Conservation (phyloP, 805 yeast species). For the Ogataea zsoltii region DNA sequence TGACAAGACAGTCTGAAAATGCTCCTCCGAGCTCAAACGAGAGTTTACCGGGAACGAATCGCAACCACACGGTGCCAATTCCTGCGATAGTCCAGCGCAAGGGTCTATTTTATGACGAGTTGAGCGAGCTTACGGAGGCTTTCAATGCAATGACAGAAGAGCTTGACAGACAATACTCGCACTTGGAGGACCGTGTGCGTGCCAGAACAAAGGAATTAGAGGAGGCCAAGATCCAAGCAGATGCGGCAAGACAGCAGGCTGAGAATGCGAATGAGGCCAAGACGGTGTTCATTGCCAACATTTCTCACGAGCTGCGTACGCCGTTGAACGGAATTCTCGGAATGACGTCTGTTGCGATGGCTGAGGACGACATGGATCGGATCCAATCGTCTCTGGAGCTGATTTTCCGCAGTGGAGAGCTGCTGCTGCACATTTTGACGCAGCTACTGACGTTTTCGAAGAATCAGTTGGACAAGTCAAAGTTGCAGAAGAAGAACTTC, state of each 20-base stretch:
- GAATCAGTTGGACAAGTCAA: slow-evolving; percentile 81
- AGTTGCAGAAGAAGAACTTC: slow-evolving; percentile 81
- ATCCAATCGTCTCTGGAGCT: slow-evolving; percentile 76
- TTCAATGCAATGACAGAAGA: slow-evolving; percentile 92
- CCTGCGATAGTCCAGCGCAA: slow-evolving; percentile 29
- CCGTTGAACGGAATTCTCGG: slow-evolving; percentile 96
- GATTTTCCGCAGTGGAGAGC: slow-evolving; percentile 89
- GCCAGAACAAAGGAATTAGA: slow-evolving; percentile 87
- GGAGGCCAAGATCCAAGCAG: slow-evolving; percentile 80
- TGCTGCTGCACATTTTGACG: slow-evolving; percentile 83
- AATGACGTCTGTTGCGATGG: slow-evolving; percentile 92
- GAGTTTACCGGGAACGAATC: slow-evolving; percentile 7
- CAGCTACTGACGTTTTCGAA: slow-evolving; percentile 91
- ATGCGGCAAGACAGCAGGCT: slow-evolving; percentile 37
- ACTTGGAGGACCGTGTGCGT: slow-evolving; percentile 83
- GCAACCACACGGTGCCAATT: slow-evolving; percentile 13
- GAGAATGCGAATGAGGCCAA: slow-evolving; percentile 97
- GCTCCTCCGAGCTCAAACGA: slow-evolving; percentile 14
- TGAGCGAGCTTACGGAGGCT: slow-evolving; percentile 83
- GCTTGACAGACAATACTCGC: slow-evolving; percentile 77
- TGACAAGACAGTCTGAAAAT: slow-evolving; percentile 10
- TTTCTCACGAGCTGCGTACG: slow-evolving; percentile 91
- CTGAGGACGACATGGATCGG: slow-evolving; percentile 67
- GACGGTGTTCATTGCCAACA: slow-evolving; percentile 89
- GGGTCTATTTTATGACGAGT: slow-evolving; percentile 72